phyloP scores from a whole-genome alignment of 2,329 filamentous ascomycete genomes.

The Aureobasidium pullulans region DNA sequence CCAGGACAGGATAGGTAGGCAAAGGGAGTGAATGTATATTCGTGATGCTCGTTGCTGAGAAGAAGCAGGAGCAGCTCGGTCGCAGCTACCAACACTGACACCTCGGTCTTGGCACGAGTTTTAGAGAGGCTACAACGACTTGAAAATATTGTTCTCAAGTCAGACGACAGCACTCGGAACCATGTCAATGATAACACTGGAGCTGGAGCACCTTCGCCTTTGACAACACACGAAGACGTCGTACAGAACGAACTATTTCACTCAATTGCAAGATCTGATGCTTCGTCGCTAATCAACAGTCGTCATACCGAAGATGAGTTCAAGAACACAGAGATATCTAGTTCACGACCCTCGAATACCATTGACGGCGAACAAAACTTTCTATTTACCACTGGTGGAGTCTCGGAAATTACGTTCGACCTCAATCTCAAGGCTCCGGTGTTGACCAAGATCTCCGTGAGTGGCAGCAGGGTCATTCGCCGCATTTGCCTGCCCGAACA shows the following conservation, averaged over 20 bases:
- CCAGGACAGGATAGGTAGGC: neutral
- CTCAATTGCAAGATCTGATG: neutral
- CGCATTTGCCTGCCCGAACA: conserved; percentile 17
- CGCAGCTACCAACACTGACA: neutral
- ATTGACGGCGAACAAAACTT: neutral
- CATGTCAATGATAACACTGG: neutral
- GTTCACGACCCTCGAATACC: neutral
- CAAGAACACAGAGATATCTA: neutral
- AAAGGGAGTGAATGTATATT: too few relatives aligned
- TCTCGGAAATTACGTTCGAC: neutral
- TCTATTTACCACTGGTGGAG: neutral
- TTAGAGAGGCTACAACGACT: conserved; percentile 1
- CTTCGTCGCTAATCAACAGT: neutral
- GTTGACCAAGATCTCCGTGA: neutral
- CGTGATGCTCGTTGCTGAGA: neutral
- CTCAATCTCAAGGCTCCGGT: neutral
- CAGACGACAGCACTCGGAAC: neutral
- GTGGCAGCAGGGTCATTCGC: neutral
- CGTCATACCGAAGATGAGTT: neutral
- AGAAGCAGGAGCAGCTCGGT: neutral
- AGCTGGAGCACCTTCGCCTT: too few relatives aligned
- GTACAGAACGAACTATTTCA: conserved; percentile 1
- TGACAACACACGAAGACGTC: conserved; percentile 3
- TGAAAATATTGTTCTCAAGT: conserved; percentile 6
- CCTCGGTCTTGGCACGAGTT: conserved; percentile 1